Evolutionary conservation across 805 yeast genomes (phyloP).

Genomic region (Myxozyma kluyveri): DNA sequence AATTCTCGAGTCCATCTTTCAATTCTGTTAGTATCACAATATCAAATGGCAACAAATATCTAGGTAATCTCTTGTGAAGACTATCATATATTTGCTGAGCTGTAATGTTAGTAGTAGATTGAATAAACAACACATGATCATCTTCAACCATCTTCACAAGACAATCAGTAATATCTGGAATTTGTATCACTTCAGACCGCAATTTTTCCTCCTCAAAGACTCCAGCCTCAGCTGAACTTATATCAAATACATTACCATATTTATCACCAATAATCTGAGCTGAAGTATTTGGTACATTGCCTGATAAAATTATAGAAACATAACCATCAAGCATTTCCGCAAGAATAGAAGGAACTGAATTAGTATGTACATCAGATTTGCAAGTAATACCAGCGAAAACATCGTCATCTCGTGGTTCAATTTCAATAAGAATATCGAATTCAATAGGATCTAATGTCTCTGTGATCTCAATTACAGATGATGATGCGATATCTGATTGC

Average conservation of each 20-base stretch:
- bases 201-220: no score
- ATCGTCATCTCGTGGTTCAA: conserved; percentile 6
- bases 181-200: conserved; percentile 1
- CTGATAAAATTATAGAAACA: no score
- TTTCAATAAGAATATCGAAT: conserved; percentile 17
- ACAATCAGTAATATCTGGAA: conserved; percentile 16
- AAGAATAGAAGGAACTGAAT: no score
- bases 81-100: no score
- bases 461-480: neutral
- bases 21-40: conserved; percentile 12
- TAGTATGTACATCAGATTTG: no score
- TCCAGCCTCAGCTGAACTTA: no score
- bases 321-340: no score
- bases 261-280: no score
- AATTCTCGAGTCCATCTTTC: conserved; percentile 21
- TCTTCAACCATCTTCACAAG: conserved; percentile 12
- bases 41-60: conserved; percentile 31
- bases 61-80: no score
- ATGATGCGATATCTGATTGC: conserved; percentile 4
- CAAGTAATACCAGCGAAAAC: conserved; percentile 9
- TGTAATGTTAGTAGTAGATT: no score
- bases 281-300: no score
- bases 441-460: neutral
- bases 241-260: no score
- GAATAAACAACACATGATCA: conserved; percentile 5